Conservation (phyloP, 495 filamentous ascomycete species). For the Penicillium dipodomyicola region DNA sequence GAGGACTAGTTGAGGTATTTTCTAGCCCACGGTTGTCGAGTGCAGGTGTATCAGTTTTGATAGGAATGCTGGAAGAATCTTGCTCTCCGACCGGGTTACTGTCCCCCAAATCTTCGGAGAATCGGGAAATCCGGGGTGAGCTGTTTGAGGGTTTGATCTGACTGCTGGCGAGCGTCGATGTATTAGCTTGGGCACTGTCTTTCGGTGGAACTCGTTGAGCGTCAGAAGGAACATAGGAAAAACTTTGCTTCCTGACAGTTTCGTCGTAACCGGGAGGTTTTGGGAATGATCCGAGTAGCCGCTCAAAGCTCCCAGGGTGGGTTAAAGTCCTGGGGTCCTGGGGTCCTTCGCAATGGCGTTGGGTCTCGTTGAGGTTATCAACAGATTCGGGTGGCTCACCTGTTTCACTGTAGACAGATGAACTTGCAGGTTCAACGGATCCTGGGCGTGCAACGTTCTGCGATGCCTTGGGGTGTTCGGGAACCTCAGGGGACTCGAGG, state of each 20-base stretch:
- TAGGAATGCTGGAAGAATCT: background rate
- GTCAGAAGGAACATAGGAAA: background rate
- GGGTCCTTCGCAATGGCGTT: background rate
- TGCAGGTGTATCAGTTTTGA: background rate
- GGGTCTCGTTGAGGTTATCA: background rate
- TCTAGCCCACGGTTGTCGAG: background rate
- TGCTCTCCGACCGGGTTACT: background rate
- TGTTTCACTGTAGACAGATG: constrained; percentile 4
- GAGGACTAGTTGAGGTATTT: background rate
- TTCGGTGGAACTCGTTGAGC: background rate
- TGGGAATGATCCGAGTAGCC: constrained; percentile 2
- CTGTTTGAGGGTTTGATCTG: background rate
- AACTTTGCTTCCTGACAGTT: background rate
- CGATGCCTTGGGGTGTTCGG: too few species aligned
- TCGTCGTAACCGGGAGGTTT: background rate
- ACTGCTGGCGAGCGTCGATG: background rate
- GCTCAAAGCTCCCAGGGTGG: background rate
- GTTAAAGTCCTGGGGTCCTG: background rate
- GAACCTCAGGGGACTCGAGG: background rate
- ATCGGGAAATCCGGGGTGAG: background rate
- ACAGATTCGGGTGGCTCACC: background rate
- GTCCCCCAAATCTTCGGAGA: background rate
- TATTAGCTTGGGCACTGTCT: background rate
- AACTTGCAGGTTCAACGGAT: background rate
- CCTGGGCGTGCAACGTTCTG: background rate